Evolutionary conservation across 2,329 filamentous ascomycete genomes (phyloP).

Genomic region (Periconia macrospinosa): DNA sequence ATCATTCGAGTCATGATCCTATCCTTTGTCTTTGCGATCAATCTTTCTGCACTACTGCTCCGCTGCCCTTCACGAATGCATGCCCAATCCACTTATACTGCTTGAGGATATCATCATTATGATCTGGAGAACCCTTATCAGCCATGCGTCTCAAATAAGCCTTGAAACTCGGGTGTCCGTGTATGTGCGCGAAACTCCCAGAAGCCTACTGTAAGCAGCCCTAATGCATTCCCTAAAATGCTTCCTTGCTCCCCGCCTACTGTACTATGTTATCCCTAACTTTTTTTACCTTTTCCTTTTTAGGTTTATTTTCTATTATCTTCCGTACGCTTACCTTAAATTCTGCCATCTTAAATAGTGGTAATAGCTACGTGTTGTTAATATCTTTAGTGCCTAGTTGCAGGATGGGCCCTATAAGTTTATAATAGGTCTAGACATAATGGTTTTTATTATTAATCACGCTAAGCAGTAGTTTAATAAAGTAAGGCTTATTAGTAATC

Average conservation of each 20-base stretch:
- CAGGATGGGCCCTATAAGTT: background rate
- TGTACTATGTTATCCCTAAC: too few relatives aligned
- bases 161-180: background rate
- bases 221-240: background rate
- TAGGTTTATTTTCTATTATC: background rate
- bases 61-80: too few relatives aligned
- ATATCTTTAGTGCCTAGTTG: constrained; percentile 7
- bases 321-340: background rate
- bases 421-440: background rate
- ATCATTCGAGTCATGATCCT: too few relatives aligned
- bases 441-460: background rate
- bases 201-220: background rate
- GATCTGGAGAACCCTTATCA: background rate
- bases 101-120: too few relatives aligned
- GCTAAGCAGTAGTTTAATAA: constrained; percentile 1
- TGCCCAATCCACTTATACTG: too few relatives aligned
- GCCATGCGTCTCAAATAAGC: background rate
- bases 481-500: constrained; percentile 7
- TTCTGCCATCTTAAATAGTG: background rate
- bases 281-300: background rate
- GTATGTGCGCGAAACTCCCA: background rate
- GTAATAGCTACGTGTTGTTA: background rate
- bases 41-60: too few relatives aligned
- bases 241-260: too few relatives aligned
- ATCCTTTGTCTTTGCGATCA: too few relatives aligned